Evolutionary conservation across 306 rosid genomes (phyloP).

Genomic region (Prunus mume): DNA sequence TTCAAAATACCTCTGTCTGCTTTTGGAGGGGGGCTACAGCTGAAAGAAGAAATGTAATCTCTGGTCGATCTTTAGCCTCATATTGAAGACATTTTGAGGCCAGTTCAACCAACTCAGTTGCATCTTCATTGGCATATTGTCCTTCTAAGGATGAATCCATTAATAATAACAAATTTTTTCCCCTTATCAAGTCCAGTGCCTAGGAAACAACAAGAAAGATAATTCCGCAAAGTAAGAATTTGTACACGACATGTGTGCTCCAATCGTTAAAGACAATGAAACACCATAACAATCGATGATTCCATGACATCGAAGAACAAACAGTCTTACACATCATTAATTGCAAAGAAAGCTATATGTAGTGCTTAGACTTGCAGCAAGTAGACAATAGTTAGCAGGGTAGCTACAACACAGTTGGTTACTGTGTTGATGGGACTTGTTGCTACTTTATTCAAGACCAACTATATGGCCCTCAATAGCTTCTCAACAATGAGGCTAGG

Average conservation of each 20-base stretch:
- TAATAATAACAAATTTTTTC: slow-evolving; percentile 61
- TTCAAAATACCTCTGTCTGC: slow-evolving; percentile 63
- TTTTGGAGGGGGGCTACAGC: slow-evolving; percentile 72
- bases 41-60: slow-evolving; percentile 62
- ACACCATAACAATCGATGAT: not conserved
- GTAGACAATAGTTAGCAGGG: not conserved
- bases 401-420: not conserved
- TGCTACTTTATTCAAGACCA: not conserved
- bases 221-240: not conserved
- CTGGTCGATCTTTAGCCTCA: slow-evolving; percentile 93
- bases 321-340: not conserved
- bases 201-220: slow-evolving; percentile 24
- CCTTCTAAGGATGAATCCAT: slow-evolving; percentile 97
- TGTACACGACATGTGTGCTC: not conserved
- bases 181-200: slow-evolving; percentile 86
- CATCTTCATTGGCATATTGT: slow-evolving; percentile 77
- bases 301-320: not conserved
- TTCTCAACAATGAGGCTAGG: not conserved
- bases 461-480: not conserved
- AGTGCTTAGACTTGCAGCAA: not conserved
- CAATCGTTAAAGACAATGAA: not conserved
- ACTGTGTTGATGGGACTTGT: not conserved
- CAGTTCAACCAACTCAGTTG: slow-evolving; percentile 78
- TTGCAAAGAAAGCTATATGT: not conserved
- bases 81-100: slow-evolving; percentile 88